A percentile compares a stretch with the other conserved stretches of the same genome.
phyloP scores from a whole-genome alignment of 2,329 filamentous ascomycete species.

The Cercospora zeina region DNA sequence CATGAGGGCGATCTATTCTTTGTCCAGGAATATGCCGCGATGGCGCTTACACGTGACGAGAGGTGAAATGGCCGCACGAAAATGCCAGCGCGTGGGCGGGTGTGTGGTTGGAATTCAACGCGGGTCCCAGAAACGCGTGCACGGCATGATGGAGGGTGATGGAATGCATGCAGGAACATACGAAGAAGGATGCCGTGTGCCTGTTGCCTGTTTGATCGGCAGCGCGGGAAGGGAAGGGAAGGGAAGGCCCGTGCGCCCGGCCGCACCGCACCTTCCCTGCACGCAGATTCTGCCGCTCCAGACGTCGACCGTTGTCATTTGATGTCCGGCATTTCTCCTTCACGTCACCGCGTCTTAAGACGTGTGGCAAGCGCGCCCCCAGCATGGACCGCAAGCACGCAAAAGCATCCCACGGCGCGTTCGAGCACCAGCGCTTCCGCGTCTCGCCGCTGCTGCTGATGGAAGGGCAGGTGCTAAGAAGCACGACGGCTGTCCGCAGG shows the following conservation, averaged over 20 bases:
- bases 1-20: not conserved
- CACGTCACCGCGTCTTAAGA: not conserved
- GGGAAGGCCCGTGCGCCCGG: not conserved
- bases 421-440: not conserved
- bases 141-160: conserved; percentile 10
- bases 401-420: not conserved
- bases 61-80: too few species aligned
- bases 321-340: not conserved
- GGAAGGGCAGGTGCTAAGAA: not conserved
- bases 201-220: conserved; percentile 4
- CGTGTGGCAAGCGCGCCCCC: not conserved
- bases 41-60: not conserved
- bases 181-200: not conserved
- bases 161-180: conserved; percentile 17
- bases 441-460: not conserved
- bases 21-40: not conserved
- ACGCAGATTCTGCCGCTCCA: conserved; percentile 5
- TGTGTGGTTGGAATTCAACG: conserved; percentile 5
- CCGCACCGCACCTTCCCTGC: conserved; percentile 4
- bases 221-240: not conserved
- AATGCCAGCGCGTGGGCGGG: not conserved
- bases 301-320: not conserved
- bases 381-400: not conserved
- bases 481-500: not conserved
- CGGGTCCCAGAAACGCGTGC: conserved; percentile 1